These are phyloP conservation scores for Cutaneotrichosporon cutaneum DNA, from an alignment of 1,284 basidiomycete genomes.

Conservation along the genomic window DNA sequence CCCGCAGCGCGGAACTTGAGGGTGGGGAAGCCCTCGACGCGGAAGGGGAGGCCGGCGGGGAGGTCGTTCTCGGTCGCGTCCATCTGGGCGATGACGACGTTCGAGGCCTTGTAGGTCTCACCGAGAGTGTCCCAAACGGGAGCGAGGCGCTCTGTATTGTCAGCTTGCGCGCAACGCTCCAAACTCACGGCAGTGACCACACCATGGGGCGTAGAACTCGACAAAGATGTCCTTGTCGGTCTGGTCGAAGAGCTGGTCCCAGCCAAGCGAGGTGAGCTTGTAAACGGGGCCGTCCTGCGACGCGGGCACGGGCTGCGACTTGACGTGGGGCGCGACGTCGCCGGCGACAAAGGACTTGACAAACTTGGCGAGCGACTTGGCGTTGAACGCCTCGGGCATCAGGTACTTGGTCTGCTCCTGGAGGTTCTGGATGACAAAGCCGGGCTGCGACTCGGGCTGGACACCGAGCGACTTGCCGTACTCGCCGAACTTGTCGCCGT, in stretches of 20 bases:
- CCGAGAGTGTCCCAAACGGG: conserved; percentile 91
- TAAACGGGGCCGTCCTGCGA: conserved; percentile 79
- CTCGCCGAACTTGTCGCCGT: conserved; percentile 89
- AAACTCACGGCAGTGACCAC: conserved; percentile 52
- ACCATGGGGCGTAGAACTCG: conserved; percentile 98
- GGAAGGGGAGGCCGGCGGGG: conserved; percentile 81
- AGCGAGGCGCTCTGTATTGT: conserved; percentile 63
- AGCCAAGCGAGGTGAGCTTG: conserved; percentile 83
- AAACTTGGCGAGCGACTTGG: conserved; percentile 59
- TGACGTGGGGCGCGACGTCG: conserved; percentile 77
- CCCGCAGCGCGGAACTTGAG: conserved; percentile 96
- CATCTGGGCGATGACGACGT: conserved; percentile 87
- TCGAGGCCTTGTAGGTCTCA: conserved; percentile 80
- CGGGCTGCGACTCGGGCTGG: conserved; percentile 75
- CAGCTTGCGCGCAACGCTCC: neutral
- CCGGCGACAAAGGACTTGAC: conserved; percentile 68
- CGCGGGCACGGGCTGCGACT: conserved; percentile 84
- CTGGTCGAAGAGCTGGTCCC: conserved; percentile 81
- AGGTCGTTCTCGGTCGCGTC: conserved; percentile 97
- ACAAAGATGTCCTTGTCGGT: conserved; percentile 92
- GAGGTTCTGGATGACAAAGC: conserved; percentile 90
- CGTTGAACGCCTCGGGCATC: conserved; percentile 60
- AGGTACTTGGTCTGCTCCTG: conserved; percentile 85
- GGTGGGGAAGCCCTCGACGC: conserved; percentile 80
- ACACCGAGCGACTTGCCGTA: conserved; percentile 96